Evolutionary conservation across 2,329 filamentous ascomycete species (phyloP), one percentile per base, ranked within the genome.

Genomic region (Botrytis cinerea): DNA sequence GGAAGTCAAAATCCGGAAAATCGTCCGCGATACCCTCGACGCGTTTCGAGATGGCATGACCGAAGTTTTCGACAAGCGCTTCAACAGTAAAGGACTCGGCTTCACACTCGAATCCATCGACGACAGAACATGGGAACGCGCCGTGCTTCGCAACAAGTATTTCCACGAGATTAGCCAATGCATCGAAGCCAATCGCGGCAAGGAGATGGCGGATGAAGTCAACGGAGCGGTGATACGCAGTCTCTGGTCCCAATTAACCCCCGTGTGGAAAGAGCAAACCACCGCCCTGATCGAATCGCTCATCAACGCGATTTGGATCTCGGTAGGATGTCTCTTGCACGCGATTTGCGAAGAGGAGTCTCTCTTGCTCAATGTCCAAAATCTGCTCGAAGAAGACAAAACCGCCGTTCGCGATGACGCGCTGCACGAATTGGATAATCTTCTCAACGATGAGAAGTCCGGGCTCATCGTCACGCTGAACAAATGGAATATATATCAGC

Each of bases 21-120:
- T 71, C 4, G 43, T 71, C 2, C 69, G 69, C 4, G 69, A 71
- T 40, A 46, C 59, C 28, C 45, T 71, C 1, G 59, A 71, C 1
- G 32, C 43, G 1, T 71, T 71, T 22, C 63, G 59, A 18, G 69
- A 71, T 63, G 9, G 10, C 2, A 71, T 71, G 69, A n/a, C 22
- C 1, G 10, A 6, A 7, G 59, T 63, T 16, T 71, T n/a, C 8
- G 32, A 71, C 1, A 22, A 63, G 4, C 69, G 59, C 1, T 71
- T 71, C 69, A 40, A 63, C 28, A 38, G 9, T 14, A 38, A 51
- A 20, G 16, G 48, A 25, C 69, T 43, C 2, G 69, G 22, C 0
- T 71, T 71, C 48, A 14, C 16, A 5, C 18, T 71, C 5, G 35
- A 38, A 14, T 71, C 69, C 1, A 7, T 20, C 0, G 57, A 63